Percentiles rank a stretch among this genome's conserved stretches.
These are phyloP conservation scores for Cyclostephanos invisitatus DNA, from an alignment of 108 stramenopile species.

Conservation along the genomic window DNA sequence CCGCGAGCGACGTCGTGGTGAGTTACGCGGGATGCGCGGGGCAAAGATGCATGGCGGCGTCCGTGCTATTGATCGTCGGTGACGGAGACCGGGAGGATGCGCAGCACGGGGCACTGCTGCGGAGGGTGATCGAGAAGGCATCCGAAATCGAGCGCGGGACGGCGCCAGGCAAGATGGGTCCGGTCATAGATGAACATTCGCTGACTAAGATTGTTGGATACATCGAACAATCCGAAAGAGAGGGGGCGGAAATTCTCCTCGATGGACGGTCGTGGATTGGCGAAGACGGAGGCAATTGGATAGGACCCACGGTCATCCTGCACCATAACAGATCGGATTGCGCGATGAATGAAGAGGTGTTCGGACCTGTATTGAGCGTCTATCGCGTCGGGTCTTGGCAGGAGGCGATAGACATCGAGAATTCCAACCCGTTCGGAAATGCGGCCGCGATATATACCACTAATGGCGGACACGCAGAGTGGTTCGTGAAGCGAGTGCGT, in stretches of 20 bases:
- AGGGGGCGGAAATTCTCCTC: slow-evolving; percentile 83
- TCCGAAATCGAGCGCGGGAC: slow-evolving; percentile 73
- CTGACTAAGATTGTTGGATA: slow-evolving; percentile 80
- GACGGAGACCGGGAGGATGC: slow-evolving; percentile 31
- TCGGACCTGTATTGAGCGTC: slow-evolving; percentile 91
- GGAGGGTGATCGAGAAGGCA: slow-evolving; percentile 72
- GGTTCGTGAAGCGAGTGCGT: slow-evolving; percentile 86
- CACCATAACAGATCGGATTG: slow-evolving; percentile 70
- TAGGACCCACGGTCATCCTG: slow-evolving; percentile 90
- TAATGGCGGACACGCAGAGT: slow-evolving; percentile 90
- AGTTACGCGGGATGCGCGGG: slow-evolving; percentile 90
- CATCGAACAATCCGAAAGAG: slow-evolving; percentile 77
- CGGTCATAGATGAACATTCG: slow-evolving; percentile 85
- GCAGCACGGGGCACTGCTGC: slow-evolving; percentile 57
- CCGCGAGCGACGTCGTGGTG: slow-evolving; percentile 90
- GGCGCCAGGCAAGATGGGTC: slow-evolving; percentile 86
- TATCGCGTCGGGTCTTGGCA: slow-evolving; percentile 80
- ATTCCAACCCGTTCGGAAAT: slow-evolving; percentile 94
- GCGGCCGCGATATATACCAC: slow-evolving; percentile 94
- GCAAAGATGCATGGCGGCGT: slow-evolving; percentile 95
- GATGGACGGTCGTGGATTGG: slow-evolving; percentile 89
- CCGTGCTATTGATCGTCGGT: slow-evolving; percentile 88
- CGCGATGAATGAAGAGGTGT: slow-evolving; percentile 90
- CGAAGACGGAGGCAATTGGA: slow-evolving; percentile 65
- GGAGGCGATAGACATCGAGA: slow-evolving; percentile 93